A percentile compares a stretch with the other conserved stretches of the same genome.
phyloP scores from a whole-genome alignment of 164 flowering plant genomes.

The Berberis thunbergii region DNA sequence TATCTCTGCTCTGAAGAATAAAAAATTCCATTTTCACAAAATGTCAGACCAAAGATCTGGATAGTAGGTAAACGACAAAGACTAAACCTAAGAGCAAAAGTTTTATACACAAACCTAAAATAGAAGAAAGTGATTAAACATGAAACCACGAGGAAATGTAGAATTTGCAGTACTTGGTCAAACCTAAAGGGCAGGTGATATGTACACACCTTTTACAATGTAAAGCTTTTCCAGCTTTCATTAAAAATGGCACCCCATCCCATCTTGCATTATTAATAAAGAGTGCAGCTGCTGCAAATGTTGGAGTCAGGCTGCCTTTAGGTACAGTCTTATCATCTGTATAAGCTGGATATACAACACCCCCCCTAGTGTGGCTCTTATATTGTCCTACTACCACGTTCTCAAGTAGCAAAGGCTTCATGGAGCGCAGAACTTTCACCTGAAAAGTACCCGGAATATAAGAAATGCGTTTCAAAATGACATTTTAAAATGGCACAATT shows the following conservation, averaged over 20 bases:
- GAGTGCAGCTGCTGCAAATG: conserved; percentile 80
- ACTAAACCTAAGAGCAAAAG: not conserved
- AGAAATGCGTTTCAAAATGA: not conserved
- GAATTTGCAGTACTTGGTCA: too few relatives aligned
- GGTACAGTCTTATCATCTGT: conserved; percentile 69
- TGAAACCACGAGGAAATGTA: not conserved
- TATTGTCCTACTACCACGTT: conserved; percentile 70
- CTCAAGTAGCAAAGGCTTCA: conserved; percentile 49
- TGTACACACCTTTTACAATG: conserved; percentile 36
- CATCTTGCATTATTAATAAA: conserved; percentile 81
- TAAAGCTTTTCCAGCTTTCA: conserved; percentile 87
- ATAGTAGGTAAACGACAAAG: too few relatives aligned
- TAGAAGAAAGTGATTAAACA: not conserved
- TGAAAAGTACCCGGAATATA: conserved; percentile 14
- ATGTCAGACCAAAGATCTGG: too few relatives aligned
- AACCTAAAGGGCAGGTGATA: too few relatives aligned
- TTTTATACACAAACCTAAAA: not conserved
- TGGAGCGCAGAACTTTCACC: conserved; percentile 81
- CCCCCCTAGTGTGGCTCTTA: conserved; percentile 55
- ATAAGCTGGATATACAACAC: conserved; percentile 45
- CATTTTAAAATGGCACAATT: not conserved
- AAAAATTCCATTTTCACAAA: not conserved
- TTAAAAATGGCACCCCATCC: conserved; percentile 94
- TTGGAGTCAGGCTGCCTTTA: conserved; percentile 58
- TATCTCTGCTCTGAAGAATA: conserved; percentile 64